Evolutionary conservation across 345 rosid genomes (phyloP).

Genomic region (Moricandia moricandioides): DNA sequence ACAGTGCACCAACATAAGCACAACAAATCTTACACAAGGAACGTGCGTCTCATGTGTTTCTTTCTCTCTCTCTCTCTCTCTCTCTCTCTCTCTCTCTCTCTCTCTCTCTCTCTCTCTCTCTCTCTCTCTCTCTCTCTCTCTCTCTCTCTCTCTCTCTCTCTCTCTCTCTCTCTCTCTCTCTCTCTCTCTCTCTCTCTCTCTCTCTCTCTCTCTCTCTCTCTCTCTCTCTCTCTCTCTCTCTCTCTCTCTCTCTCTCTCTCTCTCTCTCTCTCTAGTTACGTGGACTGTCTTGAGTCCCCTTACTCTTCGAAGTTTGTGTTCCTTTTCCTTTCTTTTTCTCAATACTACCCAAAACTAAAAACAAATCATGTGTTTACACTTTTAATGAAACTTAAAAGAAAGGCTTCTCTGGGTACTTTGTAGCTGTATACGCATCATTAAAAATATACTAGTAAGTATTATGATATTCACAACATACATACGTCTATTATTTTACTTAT

Average conservation of each 20-base stretch:
- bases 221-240: neutral
- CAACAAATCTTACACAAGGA: slow-evolving; percentile 35
- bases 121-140: slow-evolving; percentile 2
- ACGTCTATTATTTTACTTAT: neutral
- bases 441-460: neutral
- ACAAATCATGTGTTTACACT: slow-evolving; percentile 23
- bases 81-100: neutral
- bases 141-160: neutral
- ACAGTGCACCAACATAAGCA: slow-evolving; percentile 36
- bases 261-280: slow-evolving; percentile 16
- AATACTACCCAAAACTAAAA: slow-evolving; percentile 7
- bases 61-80: slow-evolving; percentile 6
- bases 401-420: slow-evolving; percentile 7
- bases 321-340: slow-evolving; percentile 15
- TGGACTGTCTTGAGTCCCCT: slow-evolving; percentile 23
- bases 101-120: neutral
- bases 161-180: slow-evolving; percentile 1
- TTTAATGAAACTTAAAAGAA: slow-evolving; percentile 19
- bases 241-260: neutral
- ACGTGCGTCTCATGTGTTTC: slow-evolving; percentile 36
- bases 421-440: neutral
- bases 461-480: neutral
- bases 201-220: slow-evolving; percentile 2
- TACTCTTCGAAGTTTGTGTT: slow-evolving; percentile 22
- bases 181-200: neutral